Conservation (phyloP, 345 rosid species). For the Raphanus raphanistrum region DNA sequence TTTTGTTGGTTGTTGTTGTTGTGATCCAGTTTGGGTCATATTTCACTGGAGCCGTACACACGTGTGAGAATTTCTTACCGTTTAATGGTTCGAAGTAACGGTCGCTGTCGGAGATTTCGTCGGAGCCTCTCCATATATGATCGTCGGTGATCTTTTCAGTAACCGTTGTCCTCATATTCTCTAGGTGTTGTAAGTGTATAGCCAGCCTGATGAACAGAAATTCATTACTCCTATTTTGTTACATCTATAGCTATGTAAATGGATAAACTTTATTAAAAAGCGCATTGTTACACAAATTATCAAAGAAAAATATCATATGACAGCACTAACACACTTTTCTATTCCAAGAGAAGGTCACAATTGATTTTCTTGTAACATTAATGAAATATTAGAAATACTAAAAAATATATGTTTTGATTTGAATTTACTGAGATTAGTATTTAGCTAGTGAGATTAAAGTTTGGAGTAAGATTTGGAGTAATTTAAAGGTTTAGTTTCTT, state of each 20-base stretch:
- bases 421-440: not conserved
- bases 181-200: slow-evolving; percentile 74
- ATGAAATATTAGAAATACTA: too few species aligned
- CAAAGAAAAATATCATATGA: not conserved
- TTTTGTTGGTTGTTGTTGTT: not conserved
- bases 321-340: not conserved
- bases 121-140: slow-evolving; percentile 69
- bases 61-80: slow-evolving; percentile 64
- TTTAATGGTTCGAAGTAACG: slow-evolving; percentile 59
- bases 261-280: not conserved
- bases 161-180: slow-evolving; percentile 50
- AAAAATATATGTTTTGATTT: too few species aligned
- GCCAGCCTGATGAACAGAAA: slow-evolving; percentile 51
- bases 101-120: slow-evolving; percentile 36
- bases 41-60: slow-evolving; percentile 74
- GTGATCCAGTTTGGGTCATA: slow-evolving; percentile 55
- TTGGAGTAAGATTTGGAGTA: too few species aligned
- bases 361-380: too few species aligned
- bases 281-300: not conserved
- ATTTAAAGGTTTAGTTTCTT: not conserved
- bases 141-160: slow-evolving; percentile 54
- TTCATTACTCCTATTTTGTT: not conserved
- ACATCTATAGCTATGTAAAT: not conserved
- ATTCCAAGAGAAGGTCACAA: not conserved
- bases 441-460: too few species aligned